Evolutionary conservation across 768 basidiomycete genomes (phyloP), one percentile per base, ranked within the genome.

Genomic region (Candolleomyces aberdarensis): DNA sequence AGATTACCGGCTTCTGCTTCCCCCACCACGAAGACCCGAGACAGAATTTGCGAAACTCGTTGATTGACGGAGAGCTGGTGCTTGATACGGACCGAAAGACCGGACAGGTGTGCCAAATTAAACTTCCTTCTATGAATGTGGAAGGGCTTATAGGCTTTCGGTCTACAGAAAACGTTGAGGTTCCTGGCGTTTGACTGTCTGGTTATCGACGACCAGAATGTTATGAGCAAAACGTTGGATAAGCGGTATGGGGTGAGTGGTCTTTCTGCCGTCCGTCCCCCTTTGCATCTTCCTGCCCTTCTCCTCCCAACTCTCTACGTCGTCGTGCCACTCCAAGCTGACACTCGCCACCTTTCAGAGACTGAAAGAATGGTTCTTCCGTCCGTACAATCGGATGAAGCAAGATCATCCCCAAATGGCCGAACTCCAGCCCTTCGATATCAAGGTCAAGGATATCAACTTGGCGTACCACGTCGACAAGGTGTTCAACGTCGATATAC

Each of bases 41-140:
- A 63, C 78, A 76, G 19, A 88, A 90, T 3, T 80, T 97, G 44
- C 80, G 83, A 64, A 88, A 91, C 69, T 92, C 92, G 0, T 77
- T 99, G 10, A 74, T 98, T 19, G 97, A 99, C 68, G 97, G 93
- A 41, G 97, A 99, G 71, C 85, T 98, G 47, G 94, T 99, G 5
- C 78, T 93, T 56, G 97, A 99, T 69, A 82, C 89, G 26, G 93
- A 98, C 70, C 90, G 89, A 9, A 74, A 72, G 41, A 94, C 88
- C 39, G 85, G 84, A 49, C 75, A 79, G 69, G 95, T 92, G 64
- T 64, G 86, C 72, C 52, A 44, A 44, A 3, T 15, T 55, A 20
- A n/a, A 43, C 57, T 57, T 46, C 26, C 41, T 46, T 56, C 47
- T 56, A 19, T 44, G 9, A 32, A 29, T 41, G 44, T n/a, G 26